phyloP scores from a whole-genome alignment of 2,329 filamentous ascomycete species.

The Xylariaceae sp. region DNA sequence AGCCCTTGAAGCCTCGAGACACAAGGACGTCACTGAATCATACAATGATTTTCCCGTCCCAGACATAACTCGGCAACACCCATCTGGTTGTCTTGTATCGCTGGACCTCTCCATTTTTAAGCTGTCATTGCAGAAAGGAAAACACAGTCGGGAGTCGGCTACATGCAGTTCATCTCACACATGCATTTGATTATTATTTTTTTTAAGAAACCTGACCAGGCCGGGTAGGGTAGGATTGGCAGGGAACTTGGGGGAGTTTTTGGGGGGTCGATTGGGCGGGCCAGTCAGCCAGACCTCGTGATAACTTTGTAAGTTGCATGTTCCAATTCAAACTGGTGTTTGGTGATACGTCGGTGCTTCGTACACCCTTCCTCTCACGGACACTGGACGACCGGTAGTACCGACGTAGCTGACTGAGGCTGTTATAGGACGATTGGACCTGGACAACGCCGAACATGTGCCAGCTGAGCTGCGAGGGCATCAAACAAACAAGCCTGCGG shows the following conservation, averaged over 20 bases:
- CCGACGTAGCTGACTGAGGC: constrained; percentile 6
- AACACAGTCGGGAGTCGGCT: neutral
- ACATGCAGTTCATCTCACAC: neutral
- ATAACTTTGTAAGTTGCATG: neutral
- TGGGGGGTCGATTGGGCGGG: neutral
- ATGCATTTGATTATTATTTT: neutral
- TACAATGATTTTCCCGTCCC: too few relatives aligned
- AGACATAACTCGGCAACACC: neutral
- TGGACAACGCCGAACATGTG: constrained; percentile 1
- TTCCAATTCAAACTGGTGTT: neutral
- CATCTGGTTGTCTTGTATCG: neutral
- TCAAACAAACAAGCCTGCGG: neutral
- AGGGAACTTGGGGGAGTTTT: neutral
- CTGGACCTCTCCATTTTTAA: neutral
- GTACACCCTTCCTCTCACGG: neutral
- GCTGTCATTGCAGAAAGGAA: neutral
- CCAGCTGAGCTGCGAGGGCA: constrained; percentile 16
- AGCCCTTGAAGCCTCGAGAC: neutral
- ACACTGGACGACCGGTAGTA: neutral
- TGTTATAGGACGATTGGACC: constrained; percentile 1
- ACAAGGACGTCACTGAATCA: neutral
- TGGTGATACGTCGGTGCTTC: too few relatives aligned
- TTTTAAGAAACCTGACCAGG: too few relatives aligned
- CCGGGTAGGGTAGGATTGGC: neutral
- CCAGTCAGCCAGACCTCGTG: neutral